Percentiles rank a stretch among this genome's conserved stretches.
Evolutionary conservation across 257 asterid species (phyloP).

Genomic region (Nicotiana tabacum): DNA sequence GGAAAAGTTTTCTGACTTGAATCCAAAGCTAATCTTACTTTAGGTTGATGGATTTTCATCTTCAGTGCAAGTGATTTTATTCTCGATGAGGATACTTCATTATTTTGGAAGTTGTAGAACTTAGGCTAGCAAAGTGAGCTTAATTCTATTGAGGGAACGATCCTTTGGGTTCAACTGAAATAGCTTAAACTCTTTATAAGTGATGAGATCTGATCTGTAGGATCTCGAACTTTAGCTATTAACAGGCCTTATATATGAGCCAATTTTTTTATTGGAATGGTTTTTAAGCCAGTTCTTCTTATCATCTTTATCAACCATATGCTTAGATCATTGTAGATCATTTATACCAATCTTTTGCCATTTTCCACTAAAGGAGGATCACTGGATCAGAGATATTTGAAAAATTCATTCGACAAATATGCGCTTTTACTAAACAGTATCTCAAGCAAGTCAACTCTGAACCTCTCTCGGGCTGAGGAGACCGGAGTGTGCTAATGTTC

Average conservation of each 20-base stretch:
- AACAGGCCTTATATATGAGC: not conserved
- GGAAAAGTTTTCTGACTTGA: not conserved
- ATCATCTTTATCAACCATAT: not conserved
- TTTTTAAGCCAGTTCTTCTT: not conserved
- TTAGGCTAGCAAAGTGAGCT: not conserved
- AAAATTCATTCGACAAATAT: not conserved
- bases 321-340: not conserved
- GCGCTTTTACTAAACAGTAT: not conserved
- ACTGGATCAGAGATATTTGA: not conserved
- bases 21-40: not conserved
- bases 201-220: not conserved
- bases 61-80: not conserved
- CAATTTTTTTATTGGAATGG: not conserved
- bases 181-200: not conserved
- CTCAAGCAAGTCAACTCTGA: not conserved
- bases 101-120: not conserved
- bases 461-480: not conserved
- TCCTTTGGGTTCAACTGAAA: not conserved
- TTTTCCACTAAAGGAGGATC: not conserved
- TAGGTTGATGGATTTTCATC: not conserved
- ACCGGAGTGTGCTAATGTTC: not conserved
- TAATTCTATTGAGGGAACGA: not conserved
- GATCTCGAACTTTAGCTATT: not conserved
- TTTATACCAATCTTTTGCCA: not conserved
- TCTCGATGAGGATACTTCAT: not conserved